Evolutionary conservation across 352 stramenopile species (phyloP).

Genomic region (Plasmopara viticola): DNA sequence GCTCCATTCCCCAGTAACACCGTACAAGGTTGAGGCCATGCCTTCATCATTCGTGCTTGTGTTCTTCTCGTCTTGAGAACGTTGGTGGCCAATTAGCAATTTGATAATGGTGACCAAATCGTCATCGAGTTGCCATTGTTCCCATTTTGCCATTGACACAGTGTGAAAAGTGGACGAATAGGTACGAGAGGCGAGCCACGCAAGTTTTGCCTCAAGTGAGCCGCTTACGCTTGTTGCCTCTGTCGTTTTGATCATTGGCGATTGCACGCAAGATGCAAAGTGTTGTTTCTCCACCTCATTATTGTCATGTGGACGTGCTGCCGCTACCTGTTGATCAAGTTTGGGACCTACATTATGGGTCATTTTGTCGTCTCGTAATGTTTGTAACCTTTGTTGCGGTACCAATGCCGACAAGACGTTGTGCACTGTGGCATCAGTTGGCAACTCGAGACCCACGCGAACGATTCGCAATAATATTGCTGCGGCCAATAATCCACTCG

Average conservation of each 20-base stretch:
- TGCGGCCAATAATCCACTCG: constrained; percentile 34
- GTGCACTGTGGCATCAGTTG: constrained; percentile 12
- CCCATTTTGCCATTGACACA: constrained; percentile 44
- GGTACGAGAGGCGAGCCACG: constrained; percentile 31
- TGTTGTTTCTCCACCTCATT: too few species aligned
- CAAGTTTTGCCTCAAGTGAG: constrained; percentile 21
- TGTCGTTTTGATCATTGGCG: too few species aligned
- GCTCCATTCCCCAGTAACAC: constrained; percentile 38
- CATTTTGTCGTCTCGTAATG: background rate
- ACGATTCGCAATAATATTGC: constrained; percentile 41
- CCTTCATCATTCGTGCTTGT: background rate
- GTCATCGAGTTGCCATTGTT: constrained; percentile 37
- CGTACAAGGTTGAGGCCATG: constrained; percentile 20
- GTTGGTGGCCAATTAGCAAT: constrained; percentile 11
- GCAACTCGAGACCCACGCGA: constrained; percentile 22
- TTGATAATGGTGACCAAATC: constrained; percentile 29
- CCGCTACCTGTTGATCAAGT: too few species aligned
- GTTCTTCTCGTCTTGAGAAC: constrained; percentile 1
- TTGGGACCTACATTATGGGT: background rate
- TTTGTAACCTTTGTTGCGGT: background rate
- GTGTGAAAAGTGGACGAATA: constrained; percentile 42
- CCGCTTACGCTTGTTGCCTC: constrained; percentile 19
- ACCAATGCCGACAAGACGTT: constrained; percentile 24
- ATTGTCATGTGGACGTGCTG: too few species aligned
- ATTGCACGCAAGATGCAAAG: too few species aligned